Conservation (phyloP, 2,329 filamentous ascomycete species). For the Aureobasidium vineae region DNA sequence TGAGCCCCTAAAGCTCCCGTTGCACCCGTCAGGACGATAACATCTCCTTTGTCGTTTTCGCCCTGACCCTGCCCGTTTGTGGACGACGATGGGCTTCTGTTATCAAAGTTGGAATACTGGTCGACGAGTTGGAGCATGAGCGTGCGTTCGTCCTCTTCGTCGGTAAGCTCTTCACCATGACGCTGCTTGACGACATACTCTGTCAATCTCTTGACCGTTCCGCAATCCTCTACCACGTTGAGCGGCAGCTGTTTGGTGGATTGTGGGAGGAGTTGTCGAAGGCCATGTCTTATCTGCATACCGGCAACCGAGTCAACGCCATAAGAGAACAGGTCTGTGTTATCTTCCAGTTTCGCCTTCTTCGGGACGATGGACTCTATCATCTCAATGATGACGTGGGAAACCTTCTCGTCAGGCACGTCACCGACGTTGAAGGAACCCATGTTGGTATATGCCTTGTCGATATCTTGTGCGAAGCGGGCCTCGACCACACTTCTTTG, state of each 20-base stretch:
- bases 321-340: slow-evolving; percentile 56
- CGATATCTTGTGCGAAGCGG: slow-evolving; percentile 50
- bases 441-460: slow-evolving; percentile 44
- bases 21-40: slow-evolving; percentile 49
- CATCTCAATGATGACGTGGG: slow-evolving; percentile 36
- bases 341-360: slow-evolving; percentile 33
- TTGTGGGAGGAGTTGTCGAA: slow-evolving; percentile 41
- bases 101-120: slow-evolving; percentile 48
- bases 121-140: slow-evolving; percentile 50
- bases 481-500: slow-evolving; percentile 54
- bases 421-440: slow-evolving; percentile 27
- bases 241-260: slow-evolving; percentile 48
- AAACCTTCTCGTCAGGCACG: slow-evolving; percentile 40
- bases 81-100: slow-evolving; percentile 7
- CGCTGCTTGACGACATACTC: slow-evolving; percentile 43
- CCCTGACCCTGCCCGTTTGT: slow-evolving; percentile 28
- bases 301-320: slow-evolving; percentile 61
- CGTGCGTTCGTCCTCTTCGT: slow-evolving; percentile 40
- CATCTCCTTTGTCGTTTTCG: slow-evolving; percentile 26
- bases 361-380: slow-evolving; percentile 33
- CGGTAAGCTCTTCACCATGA: slow-evolving; percentile 36
- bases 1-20: slow-evolving; percentile 55
- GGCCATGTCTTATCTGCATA: slow-evolving; percentile 50
- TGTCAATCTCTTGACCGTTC: slow-evolving; percentile 49
- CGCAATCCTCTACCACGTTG: slow-evolving; percentile 61